Base-by-base conservation (phyloP, 495 filamentous ascomycete genomes). In the Penicillium riverlandense region DNA sequence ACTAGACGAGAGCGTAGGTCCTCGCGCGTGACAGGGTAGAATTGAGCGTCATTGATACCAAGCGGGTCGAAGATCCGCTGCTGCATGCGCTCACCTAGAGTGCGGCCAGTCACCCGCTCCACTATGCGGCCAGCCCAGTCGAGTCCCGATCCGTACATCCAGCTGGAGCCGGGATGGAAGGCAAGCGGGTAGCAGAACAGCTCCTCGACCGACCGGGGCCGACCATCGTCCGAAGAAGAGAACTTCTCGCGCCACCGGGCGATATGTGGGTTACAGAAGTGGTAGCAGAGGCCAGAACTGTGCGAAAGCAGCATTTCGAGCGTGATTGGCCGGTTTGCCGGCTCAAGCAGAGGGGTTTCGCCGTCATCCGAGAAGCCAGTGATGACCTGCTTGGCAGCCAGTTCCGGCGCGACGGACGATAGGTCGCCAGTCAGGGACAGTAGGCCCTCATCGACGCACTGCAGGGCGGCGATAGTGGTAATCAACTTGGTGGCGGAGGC, bases 111-210 rank as follows among this genome's bases (percentile, higher is more conserved):
- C 2, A 72, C 59, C 1, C 65, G 54, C 36, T 70, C 63, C 6
- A 80, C 55, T 1, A 72, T 43, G 1, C 59, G 54, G 7, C 76
- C 71, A 0, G 73, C 72, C 74, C 75, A 78, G 51, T 80, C 75
- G 1, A 76, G 51, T n/a, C 69, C 60, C 1, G 56, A 45, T 3
- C 74, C 65, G 45, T 79, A 81, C 37, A 59, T 52, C 76, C 67
- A 81, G 11, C 58, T 54, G 3, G 57, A 57, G 2, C 77, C 77
- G 1, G 76, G 76, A 29, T 77, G 66, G 49, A 67, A 75, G 10
- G 59, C 34, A 6, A 78, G 62, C 8, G 75, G 74, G 28, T 48
- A 48, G 12, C 35, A 34, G 47, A 53, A 69, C 7, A 54, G 48
- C 13, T 66, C 61, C 16, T 53, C 53, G 12, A 66, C 50, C 0